Percentiles rank a stretch among this genome's conserved stretches.
Evolutionary conservation across 2,329 filamentous ascomycete genomes (phyloP).

Genomic region (Colletotrichum camelliae): DNA sequence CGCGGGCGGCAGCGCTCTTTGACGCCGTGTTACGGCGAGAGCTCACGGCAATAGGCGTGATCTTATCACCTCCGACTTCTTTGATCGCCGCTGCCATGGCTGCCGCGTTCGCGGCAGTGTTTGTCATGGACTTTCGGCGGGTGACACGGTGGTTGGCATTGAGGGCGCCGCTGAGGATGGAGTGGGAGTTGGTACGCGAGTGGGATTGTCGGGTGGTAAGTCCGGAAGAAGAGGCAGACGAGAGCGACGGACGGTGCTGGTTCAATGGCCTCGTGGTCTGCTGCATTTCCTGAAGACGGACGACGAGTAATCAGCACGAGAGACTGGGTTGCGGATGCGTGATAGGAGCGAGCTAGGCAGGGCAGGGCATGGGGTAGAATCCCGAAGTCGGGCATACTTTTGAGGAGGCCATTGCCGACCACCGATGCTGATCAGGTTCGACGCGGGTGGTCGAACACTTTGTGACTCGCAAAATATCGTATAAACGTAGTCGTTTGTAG

Average conservation of each 20-base stretch:
- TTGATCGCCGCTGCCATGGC: slow-evolving; percentile 76
- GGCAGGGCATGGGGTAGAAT: slow-evolving; percentile 15
- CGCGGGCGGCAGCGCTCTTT: slow-evolving; percentile 62
- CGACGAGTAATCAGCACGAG: slow-evolving; percentile 41
- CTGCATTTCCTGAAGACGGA: slow-evolving; percentile 62
- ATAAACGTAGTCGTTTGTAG: background rate
- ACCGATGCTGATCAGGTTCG: slow-evolving; percentile 27
- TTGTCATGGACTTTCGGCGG: slow-evolving; percentile 92
- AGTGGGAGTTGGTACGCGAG: slow-evolving; percentile 81
- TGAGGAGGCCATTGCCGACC: slow-evolving; percentile 65
- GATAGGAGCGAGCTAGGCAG: slow-evolving; percentile 14
- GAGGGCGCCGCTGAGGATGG: slow-evolving; percentile 76
- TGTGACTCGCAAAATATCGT: slow-evolving; percentile 28
- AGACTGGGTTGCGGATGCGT: slow-evolving; percentile 25
- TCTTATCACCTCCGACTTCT: slow-evolving; percentile 65
- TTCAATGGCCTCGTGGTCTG: slow-evolving; percentile 71
- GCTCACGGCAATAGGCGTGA: slow-evolving; percentile 60
- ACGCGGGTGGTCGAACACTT: slow-evolving; percentile 26
- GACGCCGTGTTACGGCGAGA: slow-evolving; percentile 73
- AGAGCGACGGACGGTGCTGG: slow-evolving; percentile 65
- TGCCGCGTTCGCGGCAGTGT: slow-evolving; percentile 73
- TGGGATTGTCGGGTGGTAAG: slow-evolving; percentile 66
- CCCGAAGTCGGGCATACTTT: slow-evolving; percentile 52
- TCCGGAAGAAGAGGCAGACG: slow-evolving; percentile 62
- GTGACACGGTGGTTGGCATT: slow-evolving; percentile 86